Evolutionary conservation across 1,284 basidiomycete genomes (phyloP).

Genomic region (Tylopilus sp.): DNA sequence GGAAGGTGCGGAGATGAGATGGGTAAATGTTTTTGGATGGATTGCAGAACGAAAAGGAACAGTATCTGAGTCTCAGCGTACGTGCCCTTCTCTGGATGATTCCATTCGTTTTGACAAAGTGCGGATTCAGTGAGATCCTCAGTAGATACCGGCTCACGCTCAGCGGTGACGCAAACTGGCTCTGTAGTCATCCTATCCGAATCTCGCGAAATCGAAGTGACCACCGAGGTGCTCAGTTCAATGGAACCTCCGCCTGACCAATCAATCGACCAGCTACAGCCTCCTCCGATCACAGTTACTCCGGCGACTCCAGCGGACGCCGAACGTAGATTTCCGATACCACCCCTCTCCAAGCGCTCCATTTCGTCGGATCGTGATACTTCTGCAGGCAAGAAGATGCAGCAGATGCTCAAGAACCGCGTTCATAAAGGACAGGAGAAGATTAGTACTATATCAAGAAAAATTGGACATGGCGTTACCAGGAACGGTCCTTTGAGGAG

Average conservation of each 20-base stretch:
- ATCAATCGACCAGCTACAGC: conserved; percentile 1
- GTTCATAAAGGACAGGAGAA: conserved; percentile 78
- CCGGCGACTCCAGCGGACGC: conserved; percentile 57
- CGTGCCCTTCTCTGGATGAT: conserved; percentile 15
- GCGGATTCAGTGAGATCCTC: conserved; percentile 41
- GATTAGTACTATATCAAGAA: conserved; percentile 80
- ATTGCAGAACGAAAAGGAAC: conserved; percentile 70
- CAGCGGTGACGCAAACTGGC: conserved; percentile 33
- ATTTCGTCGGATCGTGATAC: conserved; percentile 53
- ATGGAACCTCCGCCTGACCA: conserved; percentile 15
- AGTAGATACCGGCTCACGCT: conserved; percentile 40
- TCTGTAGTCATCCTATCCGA: conserved; percentile 31
- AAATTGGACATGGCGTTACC: conserved; percentile 76
- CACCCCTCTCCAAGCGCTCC: conserved; percentile 28
- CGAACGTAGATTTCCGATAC: conserved; percentile 33
- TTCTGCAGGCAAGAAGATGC: conserved; percentile 74
- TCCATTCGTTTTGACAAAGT: neutral
- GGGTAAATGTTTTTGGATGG: conserved; percentile 91
- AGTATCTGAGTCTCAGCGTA: conserved; percentile 37
- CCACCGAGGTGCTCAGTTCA: conserved; percentile 7
- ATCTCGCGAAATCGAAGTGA: conserved; percentile 28
- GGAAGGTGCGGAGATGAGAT: conserved; percentile 85
- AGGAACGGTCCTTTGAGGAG: conserved; percentile 66
- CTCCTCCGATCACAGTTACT: conserved; percentile 58
- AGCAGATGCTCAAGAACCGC: conserved; percentile 76